A percentile compares a stretch with the other conserved stretches of the same genome.
phyloP scores from a whole-genome alignment of 352 stramenopile genomes.

The Blastocystis sp. region DNA sequence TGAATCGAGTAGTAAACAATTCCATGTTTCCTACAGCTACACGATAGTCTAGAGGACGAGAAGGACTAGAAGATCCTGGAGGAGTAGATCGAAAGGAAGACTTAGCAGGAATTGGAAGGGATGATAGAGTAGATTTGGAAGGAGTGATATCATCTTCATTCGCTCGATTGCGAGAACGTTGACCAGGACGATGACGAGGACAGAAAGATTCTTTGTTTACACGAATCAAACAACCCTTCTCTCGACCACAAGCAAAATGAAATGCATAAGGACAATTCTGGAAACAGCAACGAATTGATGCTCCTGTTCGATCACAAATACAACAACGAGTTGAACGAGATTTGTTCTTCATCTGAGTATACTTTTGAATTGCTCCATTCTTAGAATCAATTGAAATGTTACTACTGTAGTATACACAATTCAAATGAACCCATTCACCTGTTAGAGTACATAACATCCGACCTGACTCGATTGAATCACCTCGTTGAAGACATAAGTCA shows the following conservation, averaged over 20 bases:
- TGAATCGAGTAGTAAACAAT: constrained; percentile 28
- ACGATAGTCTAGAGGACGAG: neutral
- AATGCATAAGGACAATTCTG: neutral
- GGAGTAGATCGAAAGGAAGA: neutral
- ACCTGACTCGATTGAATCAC: neutral
- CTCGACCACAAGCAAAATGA: constrained; percentile 26
- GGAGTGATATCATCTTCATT: neutral
- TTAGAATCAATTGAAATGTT: neutral
- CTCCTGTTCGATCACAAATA: neutral
- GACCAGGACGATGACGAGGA: neutral
- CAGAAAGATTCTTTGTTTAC: constrained; percentile 29
- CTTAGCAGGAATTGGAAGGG: neutral
- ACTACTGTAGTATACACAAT: constrained; percentile 36
- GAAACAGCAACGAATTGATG: neutral
- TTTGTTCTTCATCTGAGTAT: constrained; percentile 25
- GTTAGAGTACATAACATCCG: constrained; percentile 7
- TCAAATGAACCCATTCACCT: constrained; percentile 36
- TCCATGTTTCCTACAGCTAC: neutral
- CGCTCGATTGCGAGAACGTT: neutral
- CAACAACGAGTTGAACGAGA: neutral
- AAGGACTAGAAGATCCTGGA: neutral
- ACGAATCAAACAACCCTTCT: constrained; percentile 16
- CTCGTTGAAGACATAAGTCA: neutral
- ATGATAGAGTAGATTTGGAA: neutral
- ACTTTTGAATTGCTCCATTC: constrained; percentile 14